Conservation (phyloP, 2,329 filamentous ascomycete species). For the Trichoderma sp. region DNA sequence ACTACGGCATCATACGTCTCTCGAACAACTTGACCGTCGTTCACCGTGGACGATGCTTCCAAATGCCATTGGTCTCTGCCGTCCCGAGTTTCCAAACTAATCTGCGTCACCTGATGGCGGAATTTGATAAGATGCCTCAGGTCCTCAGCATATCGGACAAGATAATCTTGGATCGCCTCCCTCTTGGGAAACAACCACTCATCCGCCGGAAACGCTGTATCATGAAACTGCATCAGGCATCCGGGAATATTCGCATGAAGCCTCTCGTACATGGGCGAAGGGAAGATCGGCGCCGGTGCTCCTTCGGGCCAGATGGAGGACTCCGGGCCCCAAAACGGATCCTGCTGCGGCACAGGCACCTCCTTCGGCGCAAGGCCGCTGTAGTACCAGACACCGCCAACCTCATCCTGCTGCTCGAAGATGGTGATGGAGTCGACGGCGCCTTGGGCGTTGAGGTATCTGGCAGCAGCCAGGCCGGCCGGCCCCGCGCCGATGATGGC, state of each 20-base stretch:
- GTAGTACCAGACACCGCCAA: constrained; percentile 89
- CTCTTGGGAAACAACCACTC: constrained; percentile 76
- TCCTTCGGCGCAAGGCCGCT: constrained; percentile 54
- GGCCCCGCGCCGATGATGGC: constrained; percentile 85
- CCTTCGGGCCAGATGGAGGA: constrained; percentile 58
- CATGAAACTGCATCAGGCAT: constrained; percentile 77
- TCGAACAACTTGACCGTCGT: constrained; percentile 41
- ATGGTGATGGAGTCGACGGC: constrained; percentile 71
- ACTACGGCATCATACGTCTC: constrained; percentile 74
- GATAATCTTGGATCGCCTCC: constrained; percentile 71
- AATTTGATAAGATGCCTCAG: constrained; percentile 71
- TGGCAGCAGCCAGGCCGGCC: constrained; percentile 75
- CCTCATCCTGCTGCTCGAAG: constrained; percentile 77
- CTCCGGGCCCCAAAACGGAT: constrained; percentile 64
- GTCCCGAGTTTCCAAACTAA: constrained; percentile 45
- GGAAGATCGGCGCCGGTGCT: constrained; percentile 61
- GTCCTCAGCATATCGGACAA: constrained; percentile 71
- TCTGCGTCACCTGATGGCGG: constrained; percentile 68
- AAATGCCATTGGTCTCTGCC: constrained; percentile 64
- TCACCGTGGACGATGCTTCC: constrained; percentile 55
- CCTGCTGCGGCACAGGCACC: constrained; percentile 69
- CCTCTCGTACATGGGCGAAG: constrained; percentile 81
- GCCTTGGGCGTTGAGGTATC: constrained; percentile 74
- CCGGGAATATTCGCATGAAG: constrained; percentile 88
- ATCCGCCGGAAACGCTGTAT: constrained; percentile 65